Evolutionary conservation across 805 yeast species (phyloP), one percentile per base, ranked within the genome.

Genomic region (Ogataea populi-albae): DNA sequence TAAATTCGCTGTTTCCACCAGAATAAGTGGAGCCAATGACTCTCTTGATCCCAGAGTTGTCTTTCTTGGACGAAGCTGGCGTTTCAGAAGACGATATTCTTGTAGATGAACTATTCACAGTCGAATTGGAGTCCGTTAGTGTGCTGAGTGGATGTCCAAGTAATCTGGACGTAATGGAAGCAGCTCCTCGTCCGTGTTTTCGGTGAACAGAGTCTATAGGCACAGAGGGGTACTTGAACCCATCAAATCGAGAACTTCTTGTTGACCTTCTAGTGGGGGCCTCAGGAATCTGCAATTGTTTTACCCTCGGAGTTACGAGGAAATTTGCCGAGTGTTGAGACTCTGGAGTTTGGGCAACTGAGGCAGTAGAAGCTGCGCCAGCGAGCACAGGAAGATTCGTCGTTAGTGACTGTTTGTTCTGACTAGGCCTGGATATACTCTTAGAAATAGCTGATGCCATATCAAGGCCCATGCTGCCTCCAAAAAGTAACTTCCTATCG

Each of bases 251-350:
- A 2, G 52, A 32, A 25, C 38, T 34, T 27, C 64, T 54, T 22
- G 58, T 45, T 10, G 66, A 49, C 35, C 54, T 58, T 45, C 71
- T 56, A 6, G 57, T 44, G n/a, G 70, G 71, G 3, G 71, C 69
- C 37, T 60, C 66, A 2, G 68, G 69, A 4, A 54, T 32, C 15
- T 45, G 42, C 14, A 56, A 40, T 32, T 60, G 69, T 23, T 61
- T 66, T 24, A 64, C 49, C 40, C 66, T 51, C 17, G 72, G 69
- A 3, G 75, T 70, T n/a, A 63, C 52, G 29, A 68, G 61, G 10
- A 46, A 41, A 15, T 30, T 41, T 4, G 34, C 23, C 4, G 40
- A 18, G 11, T 39, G 42, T 17, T 50, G 52, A 10, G 40, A 43
- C 23, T 54, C 61, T 16, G 60, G 60, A 11, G 55, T 50, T 24